Percentiles rank a stretch among this genome's conserved stretches.
Conservation (phyloP, 2,329 filamentous ascomycete species). For the Dothistroma septosporum region DNA sequence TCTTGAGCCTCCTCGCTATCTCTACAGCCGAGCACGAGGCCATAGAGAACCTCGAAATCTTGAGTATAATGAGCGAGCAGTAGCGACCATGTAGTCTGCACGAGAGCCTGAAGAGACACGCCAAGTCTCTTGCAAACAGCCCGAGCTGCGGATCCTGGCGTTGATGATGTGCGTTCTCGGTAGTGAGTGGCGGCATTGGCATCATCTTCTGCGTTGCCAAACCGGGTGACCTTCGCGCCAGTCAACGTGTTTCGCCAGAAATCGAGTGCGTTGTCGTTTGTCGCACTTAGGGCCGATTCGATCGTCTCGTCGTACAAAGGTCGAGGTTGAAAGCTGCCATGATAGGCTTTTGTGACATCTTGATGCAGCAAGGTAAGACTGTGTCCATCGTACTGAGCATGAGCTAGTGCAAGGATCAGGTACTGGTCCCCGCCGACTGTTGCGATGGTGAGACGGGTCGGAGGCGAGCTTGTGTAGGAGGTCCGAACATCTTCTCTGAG, state of each 20-base stretch:
- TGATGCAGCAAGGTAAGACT: conserved; percentile 71
- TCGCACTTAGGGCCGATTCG: conserved; percentile 48
- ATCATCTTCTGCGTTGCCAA: conserved; percentile 35
- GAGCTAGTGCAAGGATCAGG: conserved; percentile 68
- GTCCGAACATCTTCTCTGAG: conserved; percentile 36
- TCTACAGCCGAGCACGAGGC: conserved; percentile 79
- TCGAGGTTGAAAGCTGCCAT: conserved; percentile 32
- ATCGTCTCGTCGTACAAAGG: conserved; percentile 54
- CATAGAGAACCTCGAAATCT: conserved; percentile 73
- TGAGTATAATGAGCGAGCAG: conserved; percentile 60
- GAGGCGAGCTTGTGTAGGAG: conserved; percentile 32
- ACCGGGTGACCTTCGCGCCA: conserved; percentile 42
- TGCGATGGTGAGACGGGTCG: conserved; percentile 39
- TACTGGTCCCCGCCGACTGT: conserved; percentile 36
- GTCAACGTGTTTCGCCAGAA: conserved; percentile 73
- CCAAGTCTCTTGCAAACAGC: conserved; percentile 61
- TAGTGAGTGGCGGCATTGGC: conserved; percentile 36
- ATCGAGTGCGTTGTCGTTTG: conserved; percentile 43
- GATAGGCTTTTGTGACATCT: conserved; percentile 65
- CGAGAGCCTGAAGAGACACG: conserved; percentile 71
- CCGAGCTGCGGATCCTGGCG: conserved; percentile 44
- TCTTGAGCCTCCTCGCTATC: conserved; percentile 65
- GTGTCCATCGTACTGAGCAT: conserved; percentile 87
- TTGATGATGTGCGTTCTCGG: conserved; percentile 44
- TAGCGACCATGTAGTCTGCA: conserved; percentile 71